Conservation (phyloP, 805 yeast species). For the Pichia nanzhaoensis region DNA sequence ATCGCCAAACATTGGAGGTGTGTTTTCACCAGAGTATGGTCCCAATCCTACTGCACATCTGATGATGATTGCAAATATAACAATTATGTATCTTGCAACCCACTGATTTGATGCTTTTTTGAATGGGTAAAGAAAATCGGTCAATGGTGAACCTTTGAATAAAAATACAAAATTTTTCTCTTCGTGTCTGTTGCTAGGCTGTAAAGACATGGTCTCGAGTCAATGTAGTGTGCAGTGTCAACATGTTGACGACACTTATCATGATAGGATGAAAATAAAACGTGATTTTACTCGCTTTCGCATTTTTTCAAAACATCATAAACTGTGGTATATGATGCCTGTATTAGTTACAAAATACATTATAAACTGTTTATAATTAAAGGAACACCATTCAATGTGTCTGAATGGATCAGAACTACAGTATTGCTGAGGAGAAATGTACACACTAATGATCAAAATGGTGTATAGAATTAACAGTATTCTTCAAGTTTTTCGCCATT, state of each 20-base stretch:
- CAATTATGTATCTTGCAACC: slow-evolving; percentile 75
- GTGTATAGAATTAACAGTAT: slow-evolving; percentile 11
- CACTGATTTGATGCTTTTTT: slow-evolving; percentile 81
- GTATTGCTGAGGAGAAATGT: no score
- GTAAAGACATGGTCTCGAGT: neutral
- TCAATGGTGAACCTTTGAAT: slow-evolving; percentile 52
- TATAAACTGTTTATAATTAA: no score
- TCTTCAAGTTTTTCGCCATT: slow-evolving; percentile 28
- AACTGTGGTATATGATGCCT: no score
- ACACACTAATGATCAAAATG: neutral
- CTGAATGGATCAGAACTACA: no score
- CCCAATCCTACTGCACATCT: slow-evolving; percentile 88
- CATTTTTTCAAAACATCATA: no score
- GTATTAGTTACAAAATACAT: no score
- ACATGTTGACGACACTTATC: no score
- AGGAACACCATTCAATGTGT: no score
- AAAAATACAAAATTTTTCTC: slow-evolving; percentile 26
- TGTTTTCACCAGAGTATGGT: slow-evolving; percentile 65
- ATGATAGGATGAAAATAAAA: no score
- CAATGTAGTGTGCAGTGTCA: no score
- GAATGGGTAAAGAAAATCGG: slow-evolving; percentile 73
- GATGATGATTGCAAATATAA: slow-evolving; percentile 65
- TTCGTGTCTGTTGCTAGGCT: neutral
- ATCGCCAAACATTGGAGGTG: slow-evolving; percentile 85
- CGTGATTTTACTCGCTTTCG: no score